A percentile compares a stretch with the other conserved stretches of the same genome.
These are phyloP conservation scores for Backusella mclennaniae DNA, from an alignment of 192 early-diverging fungal genomes.

Conservation along the genomic window DNA sequence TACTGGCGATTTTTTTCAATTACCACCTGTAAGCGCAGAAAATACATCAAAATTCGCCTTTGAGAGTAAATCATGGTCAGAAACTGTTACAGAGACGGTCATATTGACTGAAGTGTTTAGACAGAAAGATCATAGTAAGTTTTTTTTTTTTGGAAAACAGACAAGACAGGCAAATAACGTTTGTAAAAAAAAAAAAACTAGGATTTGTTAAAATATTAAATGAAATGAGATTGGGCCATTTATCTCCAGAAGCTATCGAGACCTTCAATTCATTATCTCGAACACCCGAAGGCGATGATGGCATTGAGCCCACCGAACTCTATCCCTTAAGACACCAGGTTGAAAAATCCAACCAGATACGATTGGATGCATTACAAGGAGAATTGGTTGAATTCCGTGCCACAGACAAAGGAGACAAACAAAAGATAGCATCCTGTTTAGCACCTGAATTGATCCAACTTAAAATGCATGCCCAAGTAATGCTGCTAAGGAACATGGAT, in stretches of 20 bases:
- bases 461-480: slow-evolving; percentile 81
- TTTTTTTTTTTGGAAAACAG: not conserved
- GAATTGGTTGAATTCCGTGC: slow-evolving; percentile 45
- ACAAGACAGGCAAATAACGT: not conserved
- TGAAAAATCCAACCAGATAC: slow-evolving; percentile 61
- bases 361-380: slow-evolving; percentile 56
- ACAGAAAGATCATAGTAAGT: slow-evolving; percentile 69
- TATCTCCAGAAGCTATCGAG: slow-evolving; percentile 53
- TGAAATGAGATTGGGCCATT: slow-evolving; percentile 75
- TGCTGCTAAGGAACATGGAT: slow-evolving; percentile 78
- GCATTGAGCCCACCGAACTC: slow-evolving; percentile 68
- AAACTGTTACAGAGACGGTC: slow-evolving; percentile 51
- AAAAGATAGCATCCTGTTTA: slow-evolving; percentile 45
- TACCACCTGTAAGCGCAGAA: slow-evolving; percentile 65
- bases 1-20: slow-evolving; percentile 82
- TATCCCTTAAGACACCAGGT: slow-evolving; percentile 73
- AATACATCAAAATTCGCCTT: slow-evolving; percentile 59
- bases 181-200: slow-evolving; percentile 16
- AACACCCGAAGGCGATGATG: slow-evolving; percentile 53
- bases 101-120: slow-evolving; percentile 80
- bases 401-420: slow-evolving; percentile 40
- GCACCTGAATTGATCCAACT: slow-evolving; percentile 65
- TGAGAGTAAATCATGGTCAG: slow-evolving; percentile 58
- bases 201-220: slow-evolving; percentile 81
- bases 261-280: slow-evolving; percentile 51